Evolutionary conservation across 768 basidiomycete species (phyloP), one percentile per base, ranked within the genome.

Genomic region (Paxillus ammoniavirescens): DNA sequence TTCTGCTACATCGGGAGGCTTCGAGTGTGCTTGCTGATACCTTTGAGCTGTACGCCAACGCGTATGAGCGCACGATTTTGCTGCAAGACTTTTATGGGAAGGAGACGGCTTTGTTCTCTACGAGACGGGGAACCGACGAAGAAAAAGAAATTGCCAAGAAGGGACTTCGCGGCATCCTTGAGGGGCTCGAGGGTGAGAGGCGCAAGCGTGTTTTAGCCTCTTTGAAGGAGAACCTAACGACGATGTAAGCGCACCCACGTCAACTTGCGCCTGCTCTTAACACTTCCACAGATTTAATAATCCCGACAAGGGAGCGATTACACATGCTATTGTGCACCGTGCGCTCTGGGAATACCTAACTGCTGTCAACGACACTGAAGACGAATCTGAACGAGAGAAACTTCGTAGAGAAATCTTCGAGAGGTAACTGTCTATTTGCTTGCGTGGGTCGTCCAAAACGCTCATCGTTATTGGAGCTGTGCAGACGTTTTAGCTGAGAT

Each of bases 61-160:
- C 91, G 1, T 90, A 89, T 59, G 93, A 96, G 62, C 82, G 91
- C 17, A 80, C 86, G 0, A 74, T 92, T 18, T 76, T 98, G 5
- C 73, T 96, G 6, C 82, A 87, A 15, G 91, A 93, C 55, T 93
- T 97, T 58, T 98, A 93, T 59, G 94, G 94, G 13, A 91, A 89
- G 67, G 94, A 98, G 68, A 86, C 85, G 0, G 75, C 79, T 3
- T 71, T 98, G 30, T 93, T 96, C 69, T 76, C 72, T 6, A 59
- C 79, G 6, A 80, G 75, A 0, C 73, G 65, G 17, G 83, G 82
- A 13, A 84, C 80, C 42, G 79, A 77, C 0, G 80, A 80, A 47
- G 83, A 87, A 44, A 86, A 83, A 65, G 87, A 82, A 56, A 72
- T 73, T 13, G 80, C 82, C 5, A 86, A 80, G 66, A 83, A 80